A percentile compares a stretch with the other conserved stretches of the same genome.
These are phyloP conservation scores for Lolium rigidum DNA, from an alignment of 176 grass and related monocot species.

Conservation along the genomic window DNA sequence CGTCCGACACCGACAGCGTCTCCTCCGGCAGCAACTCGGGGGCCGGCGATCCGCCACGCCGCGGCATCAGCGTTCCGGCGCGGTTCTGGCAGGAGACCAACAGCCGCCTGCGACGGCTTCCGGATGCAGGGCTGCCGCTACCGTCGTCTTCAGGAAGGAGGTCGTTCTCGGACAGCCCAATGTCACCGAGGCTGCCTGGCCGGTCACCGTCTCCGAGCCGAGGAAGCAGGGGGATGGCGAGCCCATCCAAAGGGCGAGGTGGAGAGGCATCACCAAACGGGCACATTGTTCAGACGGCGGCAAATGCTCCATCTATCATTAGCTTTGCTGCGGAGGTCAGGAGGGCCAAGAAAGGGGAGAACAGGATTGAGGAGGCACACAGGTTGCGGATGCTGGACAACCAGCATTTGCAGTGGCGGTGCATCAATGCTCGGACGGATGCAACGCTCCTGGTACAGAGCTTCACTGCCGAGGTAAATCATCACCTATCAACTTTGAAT, in stretches of 20 bases:
- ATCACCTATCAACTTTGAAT: conserved; percentile 2
- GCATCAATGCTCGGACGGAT: conserved; percentile 74
- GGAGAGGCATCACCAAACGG: conserved; percentile 50
- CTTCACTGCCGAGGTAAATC: conserved; percentile 78
- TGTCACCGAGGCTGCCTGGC: conserved; percentile 55
- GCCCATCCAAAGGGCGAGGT: conserved; percentile 57
- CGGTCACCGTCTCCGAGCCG: conserved; percentile 61
- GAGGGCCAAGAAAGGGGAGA: conserved; percentile 93
- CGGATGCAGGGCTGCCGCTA: conserved; percentile 57
- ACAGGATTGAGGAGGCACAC: conserved; percentile 94
- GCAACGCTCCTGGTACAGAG: conserved; percentile 65
- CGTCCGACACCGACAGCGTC: conserved; percentile 88
- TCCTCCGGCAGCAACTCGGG: conserved; percentile 96
- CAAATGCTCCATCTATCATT: conserved; percentile 91
- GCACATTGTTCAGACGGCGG: conserved; percentile 41
- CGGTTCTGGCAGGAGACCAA: conserved; percentile 95
- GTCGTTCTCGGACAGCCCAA: conserved; percentile 64
- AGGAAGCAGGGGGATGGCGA: conserved; percentile 54
- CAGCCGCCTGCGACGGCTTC: conserved; percentile 77
- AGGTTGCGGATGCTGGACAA: conserved; percentile 84
- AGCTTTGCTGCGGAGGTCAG: conserved; percentile 96
- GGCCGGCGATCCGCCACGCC: conserved; percentile 59
- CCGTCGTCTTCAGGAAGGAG: conserved; percentile 50
- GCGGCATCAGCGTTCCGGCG: conserved; percentile 84
- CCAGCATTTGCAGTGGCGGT: conserved; percentile 90